Percentiles rank a stretch among this genome's conserved stretches.
phyloP scores from a whole-genome alignment of 495 filamentous ascomycete species.

The Penicillium manginii region DNA sequence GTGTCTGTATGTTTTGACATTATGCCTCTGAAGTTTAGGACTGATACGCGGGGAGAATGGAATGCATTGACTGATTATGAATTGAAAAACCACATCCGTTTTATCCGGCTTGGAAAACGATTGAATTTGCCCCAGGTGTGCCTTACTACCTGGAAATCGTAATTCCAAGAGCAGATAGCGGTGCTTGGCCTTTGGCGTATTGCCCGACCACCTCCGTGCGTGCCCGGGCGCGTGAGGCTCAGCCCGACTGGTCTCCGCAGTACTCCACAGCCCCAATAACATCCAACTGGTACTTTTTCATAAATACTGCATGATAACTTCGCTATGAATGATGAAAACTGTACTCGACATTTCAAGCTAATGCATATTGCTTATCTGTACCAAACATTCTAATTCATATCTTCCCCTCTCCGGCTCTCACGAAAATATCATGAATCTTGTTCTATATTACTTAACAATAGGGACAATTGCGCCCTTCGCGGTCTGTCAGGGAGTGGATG shows the following conservation, averaged over 20 bases:
- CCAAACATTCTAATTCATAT: no score
- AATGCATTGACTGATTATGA: no score
- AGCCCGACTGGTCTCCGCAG: neutral
- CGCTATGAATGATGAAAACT: neutral
- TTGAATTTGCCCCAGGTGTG: no score
- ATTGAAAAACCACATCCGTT: no score
- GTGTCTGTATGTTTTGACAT: no score
- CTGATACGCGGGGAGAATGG: no score
- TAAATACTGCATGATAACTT: neutral
- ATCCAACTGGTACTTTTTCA: no score
- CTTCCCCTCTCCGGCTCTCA: no score
- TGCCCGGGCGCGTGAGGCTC: slow-evolving; percentile 4
- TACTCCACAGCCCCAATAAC: neutral
- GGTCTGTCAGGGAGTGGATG: neutral
- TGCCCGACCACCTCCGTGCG: neutral
- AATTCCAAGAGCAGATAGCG: neutral
- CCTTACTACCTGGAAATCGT: neutral
- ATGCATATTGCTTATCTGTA: no score
- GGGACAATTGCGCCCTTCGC: neutral
- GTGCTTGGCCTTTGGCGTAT: neutral
- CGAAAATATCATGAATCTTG: neutral
- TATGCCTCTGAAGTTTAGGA: no score
- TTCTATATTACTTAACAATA: neutral
- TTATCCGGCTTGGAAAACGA: no score
- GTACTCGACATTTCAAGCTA: no score